Evolutionary conservation across 257 asterid genomes (phyloP), one percentile per base, ranked within the genome.

Genomic region (Solanum clarkiae): DNA sequence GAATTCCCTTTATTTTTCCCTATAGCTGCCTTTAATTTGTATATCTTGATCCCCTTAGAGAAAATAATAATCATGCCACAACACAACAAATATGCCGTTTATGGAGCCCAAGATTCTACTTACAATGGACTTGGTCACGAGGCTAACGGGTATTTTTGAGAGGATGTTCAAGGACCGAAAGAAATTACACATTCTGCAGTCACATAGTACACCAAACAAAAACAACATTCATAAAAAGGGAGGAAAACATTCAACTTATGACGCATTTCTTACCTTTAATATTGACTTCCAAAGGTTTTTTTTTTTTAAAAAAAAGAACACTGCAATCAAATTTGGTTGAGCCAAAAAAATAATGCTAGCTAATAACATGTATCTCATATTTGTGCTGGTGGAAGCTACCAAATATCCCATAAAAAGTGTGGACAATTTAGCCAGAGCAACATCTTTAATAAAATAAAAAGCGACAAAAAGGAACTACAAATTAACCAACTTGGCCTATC

Each of bases 401-500:
- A 20, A 2, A 2, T 10, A n/a, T 60, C 16, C 16, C 2, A 3
- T 12, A 6, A 60, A n/a, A 60, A 5, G 36, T n/a, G 16, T 16
- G 57, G 60, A 55, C 9, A 2, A 55, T 16, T 55, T 55, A 10
- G 18, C n/a, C 60, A 7, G 4, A 55, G 2, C 60, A 16, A 55
- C n/a, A 16, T 20, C 22, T 2, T 16, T 55, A 15, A 16, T 55
- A 16, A 54, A 55, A 55, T 55, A 5, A 17, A 55, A 16, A 54
- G 12, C 1, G 16, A 55, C 16, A 55, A 55, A 8, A 18, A 29
- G 66, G 26, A 29, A 59, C 5, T 59, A 11, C 66, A 59, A 59
- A 59, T 59, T 59, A 59, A 59, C 29, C 88, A 82, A 92, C 95
- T 54, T 90, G 93, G 45, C 47, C 92, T 40, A 90, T 65, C 44